These are phyloP conservation scores for Hibiscus mutabilis DNA, from an alignment of 345 rosid species.

Conservation along the genomic window DNA sequence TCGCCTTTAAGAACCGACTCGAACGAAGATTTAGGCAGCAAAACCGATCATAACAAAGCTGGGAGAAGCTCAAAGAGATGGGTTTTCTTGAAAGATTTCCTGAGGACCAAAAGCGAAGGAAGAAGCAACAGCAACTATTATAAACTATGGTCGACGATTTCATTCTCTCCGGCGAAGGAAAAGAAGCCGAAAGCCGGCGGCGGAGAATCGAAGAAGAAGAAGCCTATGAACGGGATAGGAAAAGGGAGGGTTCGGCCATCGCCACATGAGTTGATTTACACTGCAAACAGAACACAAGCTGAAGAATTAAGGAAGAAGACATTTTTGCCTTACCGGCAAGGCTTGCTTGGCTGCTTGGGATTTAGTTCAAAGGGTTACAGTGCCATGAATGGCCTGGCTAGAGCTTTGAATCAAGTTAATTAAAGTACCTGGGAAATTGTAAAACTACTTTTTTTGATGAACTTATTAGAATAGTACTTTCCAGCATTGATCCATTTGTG, in stretches of 20 bases:
- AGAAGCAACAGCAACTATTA: slow-evolving; percentile 42
- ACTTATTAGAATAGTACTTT: background rate
- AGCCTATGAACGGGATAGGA: slow-evolving; percentile 36
- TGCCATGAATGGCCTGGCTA: slow-evolving; percentile 79
- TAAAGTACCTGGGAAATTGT: slow-evolving; percentile 25
- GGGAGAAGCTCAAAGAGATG: slow-evolving; percentile 41
- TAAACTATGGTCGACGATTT: slow-evolving; percentile 62
- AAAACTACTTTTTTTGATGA: too few relatives aligned
- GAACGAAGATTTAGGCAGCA: background rate
- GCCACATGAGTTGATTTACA: slow-evolving; percentile 88
- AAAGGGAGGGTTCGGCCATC: slow-evolving; percentile 58
- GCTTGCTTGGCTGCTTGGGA: slow-evolving; percentile 86
- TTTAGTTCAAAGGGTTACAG: slow-evolving; percentile 94
- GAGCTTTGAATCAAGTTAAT: slow-evolving; percentile 83
- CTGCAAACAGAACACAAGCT: slow-evolving; percentile 80
- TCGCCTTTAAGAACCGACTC: background rate
- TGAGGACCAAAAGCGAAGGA: slow-evolving; percentile 92
- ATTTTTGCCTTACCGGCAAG: slow-evolving; percentile 86
- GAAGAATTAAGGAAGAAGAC: slow-evolving; percentile 98
- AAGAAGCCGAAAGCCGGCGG: slow-evolving; percentile 29
- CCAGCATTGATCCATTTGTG: too few relatives aligned
- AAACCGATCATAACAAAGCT: background rate
- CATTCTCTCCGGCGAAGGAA: slow-evolving; percentile 62
- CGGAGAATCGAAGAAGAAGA: slow-evolving; percentile 19
- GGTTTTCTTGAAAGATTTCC: slow-evolving; percentile 83